These are phyloP conservation scores for Boletellus ananas DNA, from an alignment of 768 basidiomycete genomes.

Conservation along the genomic window DNA sequence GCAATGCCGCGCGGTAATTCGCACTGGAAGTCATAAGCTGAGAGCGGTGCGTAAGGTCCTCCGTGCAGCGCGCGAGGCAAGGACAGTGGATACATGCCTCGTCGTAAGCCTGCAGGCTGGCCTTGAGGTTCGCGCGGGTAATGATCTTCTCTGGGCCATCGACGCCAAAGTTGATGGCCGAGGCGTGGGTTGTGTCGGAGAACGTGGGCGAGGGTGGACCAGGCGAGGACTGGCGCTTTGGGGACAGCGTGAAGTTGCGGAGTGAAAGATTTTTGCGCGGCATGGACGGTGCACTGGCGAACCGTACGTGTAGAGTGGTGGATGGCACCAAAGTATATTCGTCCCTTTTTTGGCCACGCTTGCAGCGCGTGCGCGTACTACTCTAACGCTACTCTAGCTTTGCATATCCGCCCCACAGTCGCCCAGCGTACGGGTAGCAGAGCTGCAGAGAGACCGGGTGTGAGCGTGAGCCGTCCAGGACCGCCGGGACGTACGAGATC, in stretches of 20 bases:
- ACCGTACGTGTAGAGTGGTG: conserved; percentile 8
- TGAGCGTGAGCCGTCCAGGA: not conserved
- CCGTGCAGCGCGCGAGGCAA: not conserved
- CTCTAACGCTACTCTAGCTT: conserved; percentile 5
- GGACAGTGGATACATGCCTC: conserved; percentile 48
- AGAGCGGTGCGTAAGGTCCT: conserved; percentile 17
- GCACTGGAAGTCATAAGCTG: conserved; percentile 76
- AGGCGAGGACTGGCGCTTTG: conserved; percentile 45
- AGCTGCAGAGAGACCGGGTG: conserved; percentile 8
- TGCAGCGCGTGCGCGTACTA: not conserved
- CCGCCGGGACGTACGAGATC: conserved; percentile 15
- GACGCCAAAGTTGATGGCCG: conserved; percentile 70
- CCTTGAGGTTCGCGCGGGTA: conserved; percentile 72
- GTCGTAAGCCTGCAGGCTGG: conserved; percentile 75
- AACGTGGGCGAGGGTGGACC: conserved; percentile 80
- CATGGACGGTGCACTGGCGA: conserved; percentile 29
- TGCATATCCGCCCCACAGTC: not conserved
- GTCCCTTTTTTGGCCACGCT: conserved; percentile 15
- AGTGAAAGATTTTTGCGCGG: conserved; percentile 56
- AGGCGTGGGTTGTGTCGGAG: conserved; percentile 75
- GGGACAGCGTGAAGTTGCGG: conserved; percentile 48
- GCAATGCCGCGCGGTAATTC: conserved; percentile 74
- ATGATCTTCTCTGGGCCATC: conserved; percentile 80
- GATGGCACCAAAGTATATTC: conserved; percentile 10
- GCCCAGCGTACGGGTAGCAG: not conserved